Base-by-base conservation (phyloP, 345 rosid species). In the Erodium maritimum region DNA sequence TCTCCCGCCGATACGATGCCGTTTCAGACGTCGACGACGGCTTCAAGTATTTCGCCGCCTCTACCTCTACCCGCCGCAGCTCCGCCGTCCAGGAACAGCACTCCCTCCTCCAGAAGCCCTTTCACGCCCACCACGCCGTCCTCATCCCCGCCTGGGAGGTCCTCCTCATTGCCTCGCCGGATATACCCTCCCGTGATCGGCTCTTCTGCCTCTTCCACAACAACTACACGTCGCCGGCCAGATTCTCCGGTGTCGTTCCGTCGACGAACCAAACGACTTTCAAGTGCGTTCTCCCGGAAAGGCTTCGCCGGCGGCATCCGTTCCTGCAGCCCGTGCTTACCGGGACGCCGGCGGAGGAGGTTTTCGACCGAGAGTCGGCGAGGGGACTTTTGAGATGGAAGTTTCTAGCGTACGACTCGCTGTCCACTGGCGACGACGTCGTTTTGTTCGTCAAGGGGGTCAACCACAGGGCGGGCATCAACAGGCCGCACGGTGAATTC, bases 121-220 rank as follows among this genome's bases (percentile, higher is more conserved):
- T 57, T 0, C 66, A 34, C 45, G 61, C 9, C 2, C 25, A 16
- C 45, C 42, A 69, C 11, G 74, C 88, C 7, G 60, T 91, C 65
- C 79, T 91, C 14, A 64, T 88, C 50, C 88, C 95, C 0, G 86
- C 69, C 24, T 91, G 98, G 96, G 87, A 82, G 69, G 79, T 86
- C 42, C 72, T 88, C 19, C 66, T 81, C 13, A 63, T 88, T 51
- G 74, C 64, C 22, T 65, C 78, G 19, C 70, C 80, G 10, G 78
- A 53, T 5, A 68, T 54, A 1, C 17, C 4, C 17, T 29, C 17
- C 20, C 0, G 59, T 37, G 61, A 33, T 0, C 60, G 60, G 0
- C 64, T 76, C 45, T 21, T 52, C 5, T 91, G 98, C 66, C 61
- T 81, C 55, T 91, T 81, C 70, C 86, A 81, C 0, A 84, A 77